Evolutionary conservation across 768 basidiomycete genomes (phyloP), one percentile per base, ranked within the genome.

Genomic region (Lentinula edodes): DNA sequence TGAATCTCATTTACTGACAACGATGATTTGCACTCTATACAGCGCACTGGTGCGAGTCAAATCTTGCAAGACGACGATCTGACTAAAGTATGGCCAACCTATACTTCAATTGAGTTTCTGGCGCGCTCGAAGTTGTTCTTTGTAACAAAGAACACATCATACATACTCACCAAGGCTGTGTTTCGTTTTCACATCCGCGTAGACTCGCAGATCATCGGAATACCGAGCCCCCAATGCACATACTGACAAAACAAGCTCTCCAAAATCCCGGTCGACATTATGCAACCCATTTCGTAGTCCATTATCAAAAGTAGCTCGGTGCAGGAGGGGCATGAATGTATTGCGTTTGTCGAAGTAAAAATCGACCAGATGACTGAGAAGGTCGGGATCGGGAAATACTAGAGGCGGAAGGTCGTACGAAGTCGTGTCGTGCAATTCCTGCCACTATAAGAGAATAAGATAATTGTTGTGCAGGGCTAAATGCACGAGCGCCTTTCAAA

Each of bases 321-420:
- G 92, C 2, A 96, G 74, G 8, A 95, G 75, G 1, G 92, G 91
- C 1, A 82, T 68, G 52, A 82, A 76, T 3, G 69, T 62, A 65
- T 92, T 88, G 62, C 80, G 63, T 38, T 82, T 65, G 0, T 63
- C 65, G 68, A 95, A 96, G 66, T 88, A 93, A n/a, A 80, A 70
- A 52, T 88, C 78, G 52, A 91, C 74, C 28, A 96, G 79, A 0
- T 66, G 63, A 1, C 66, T 61, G 7, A 83, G 76, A 16, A 94
- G 77, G 51, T 86, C 85, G 5, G 72, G 67, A 1, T 82, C 78
- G 0, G 87, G 87, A 58, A 82, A 88, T 16, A n/a, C 38, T 8
- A 60, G 34, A 7, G 45, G 46, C 1, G 36, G 50, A 6, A 38
- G 51, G 45, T 43, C 15, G 1, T 28, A 28, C 15, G 16, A n/a